A percentile compares a stretch with the other conserved stretches of the same genome.
Conservation (phyloP, 768 basidiomycete genomes). For the Serendipita sp. region DNA sequence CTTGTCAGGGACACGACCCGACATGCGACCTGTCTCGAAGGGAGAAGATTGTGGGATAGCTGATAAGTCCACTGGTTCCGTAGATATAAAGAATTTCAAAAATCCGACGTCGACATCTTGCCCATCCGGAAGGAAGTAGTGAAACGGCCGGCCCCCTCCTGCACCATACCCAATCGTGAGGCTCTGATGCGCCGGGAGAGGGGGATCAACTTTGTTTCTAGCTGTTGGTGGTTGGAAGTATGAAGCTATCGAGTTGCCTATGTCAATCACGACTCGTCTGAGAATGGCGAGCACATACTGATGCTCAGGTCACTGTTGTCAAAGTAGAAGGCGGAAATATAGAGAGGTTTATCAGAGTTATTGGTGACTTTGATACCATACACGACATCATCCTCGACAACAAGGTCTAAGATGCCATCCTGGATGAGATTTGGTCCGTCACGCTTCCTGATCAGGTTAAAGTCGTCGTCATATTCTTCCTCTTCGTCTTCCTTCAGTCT, state of each 20-base stretch:
- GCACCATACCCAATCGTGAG: slow-evolving; percentile 28
- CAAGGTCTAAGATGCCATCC: slow-evolving; percentile 13
- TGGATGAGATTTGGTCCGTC: slow-evolving; percentile 9
- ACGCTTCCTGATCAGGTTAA: not conserved
- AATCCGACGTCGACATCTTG: slow-evolving; percentile 24
- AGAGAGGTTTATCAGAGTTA: slow-evolving; percentile 12
- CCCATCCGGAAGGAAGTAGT: slow-evolving; percentile 17
- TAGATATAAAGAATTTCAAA: slow-evolving; percentile 30
- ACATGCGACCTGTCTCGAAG: slow-evolving; percentile 12
- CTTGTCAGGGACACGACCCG: too few species aligned
- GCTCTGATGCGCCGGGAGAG: slow-evolving; percentile 4
- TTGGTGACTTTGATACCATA: slow-evolving; percentile 17
- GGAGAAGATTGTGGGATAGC: slow-evolving; percentile 22
- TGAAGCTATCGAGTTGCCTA: not conserved
- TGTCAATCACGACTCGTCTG: not conserved
- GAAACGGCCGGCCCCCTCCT: slow-evolving; percentile 20
- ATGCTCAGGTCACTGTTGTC: slow-evolving; percentile 18
- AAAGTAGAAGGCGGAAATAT: slow-evolving; percentile 18
- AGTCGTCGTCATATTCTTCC: not conserved
- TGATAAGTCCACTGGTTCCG: slow-evolving; percentile 20
- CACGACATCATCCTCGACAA: slow-evolving; percentile 11
- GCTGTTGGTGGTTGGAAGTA: slow-evolving; percentile 4
- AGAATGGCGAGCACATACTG: slow-evolving; percentile 8
- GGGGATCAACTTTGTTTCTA: slow-evolving; percentile 1
- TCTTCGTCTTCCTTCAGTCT: too few species aligned